These are phyloP conservation scores for Scortechinia acanthostroma DNA, from an alignment of 2,329 filamentous ascomycete genomes.

Conservation along the genomic window DNA sequence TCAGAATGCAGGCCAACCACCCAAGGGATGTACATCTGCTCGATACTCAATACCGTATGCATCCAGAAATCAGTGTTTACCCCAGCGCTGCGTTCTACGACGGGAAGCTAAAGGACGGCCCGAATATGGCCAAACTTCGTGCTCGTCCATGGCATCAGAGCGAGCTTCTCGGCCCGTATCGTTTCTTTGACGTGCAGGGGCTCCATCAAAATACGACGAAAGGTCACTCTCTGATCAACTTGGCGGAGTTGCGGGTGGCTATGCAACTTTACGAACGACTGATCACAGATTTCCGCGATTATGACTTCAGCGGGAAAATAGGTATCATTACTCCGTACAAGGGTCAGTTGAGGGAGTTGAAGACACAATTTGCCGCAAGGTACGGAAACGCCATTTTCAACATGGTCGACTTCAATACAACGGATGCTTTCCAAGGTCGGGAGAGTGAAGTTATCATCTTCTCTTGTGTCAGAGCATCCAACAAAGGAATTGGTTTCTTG, in stretches of 20 bases:
- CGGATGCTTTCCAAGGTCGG: constrained; percentile 92
- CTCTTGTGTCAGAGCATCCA: constrained; percentile 90
- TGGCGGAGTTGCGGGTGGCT: constrained; percentile 78
- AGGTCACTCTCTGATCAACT: constrained; percentile 85
- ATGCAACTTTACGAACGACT: constrained; percentile 79
- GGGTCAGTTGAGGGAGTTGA: constrained; percentile 77
- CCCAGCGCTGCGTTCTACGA: constrained; percentile 92
- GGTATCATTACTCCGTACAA: constrained; percentile 99
- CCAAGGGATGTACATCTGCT: constrained; percentile 83
- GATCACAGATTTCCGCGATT: constrained; percentile 59
- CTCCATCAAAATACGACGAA: constrained; percentile 73
- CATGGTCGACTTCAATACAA: constrained; percentile 93
- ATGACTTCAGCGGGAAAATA: constrained; percentile 74
- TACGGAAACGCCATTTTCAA: constrained; percentile 73
- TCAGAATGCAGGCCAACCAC: constrained; percentile 92
- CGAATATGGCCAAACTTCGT: constrained; percentile 72
- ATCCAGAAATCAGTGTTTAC: constrained; percentile 88
- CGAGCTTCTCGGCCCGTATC: constrained; percentile 77
- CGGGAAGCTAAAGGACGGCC: constrained; percentile 75
- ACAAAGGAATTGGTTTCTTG: constrained; percentile 95
- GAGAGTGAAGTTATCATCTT: constrained; percentile 99
- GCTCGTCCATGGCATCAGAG: constrained; percentile 79
- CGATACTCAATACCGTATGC: constrained; percentile 99
- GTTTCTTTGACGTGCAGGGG: constrained; percentile 94
- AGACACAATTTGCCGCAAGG: constrained; percentile 61